Base-by-base conservation (phyloP, 2,329 filamentous ascomycete species). In the Pestalotiopsis sp. region DNA sequence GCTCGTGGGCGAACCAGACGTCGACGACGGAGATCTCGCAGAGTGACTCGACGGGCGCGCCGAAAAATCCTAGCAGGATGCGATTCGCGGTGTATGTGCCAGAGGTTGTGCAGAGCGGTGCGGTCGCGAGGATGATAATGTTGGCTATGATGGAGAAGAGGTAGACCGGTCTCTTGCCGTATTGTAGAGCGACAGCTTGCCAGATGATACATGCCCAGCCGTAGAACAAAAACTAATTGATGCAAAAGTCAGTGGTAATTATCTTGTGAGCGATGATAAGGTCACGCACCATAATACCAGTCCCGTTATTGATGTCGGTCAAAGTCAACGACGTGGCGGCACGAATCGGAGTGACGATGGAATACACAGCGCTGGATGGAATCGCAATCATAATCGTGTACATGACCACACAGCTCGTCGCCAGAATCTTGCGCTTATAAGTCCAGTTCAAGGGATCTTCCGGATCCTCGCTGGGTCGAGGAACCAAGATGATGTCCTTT, bases 371-470 rank as follows among this genome's bases (percentile, higher is more conserved):
- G 2, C 80, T 80, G 1, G 78, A 74, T 1, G 73, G 71, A 4
- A 74, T 63, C 31, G 31, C 41, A 25, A 38, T 17, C 23, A 38
- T 25, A 71, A 72, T 2, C 71, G 49, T 71, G 66, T 41, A 73
- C 67, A 76, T 67, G 11, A 78, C 72, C 11, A 73, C 73, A 69
- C 74, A 78, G 39, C 73, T 52, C 36, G 79, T 61, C 5, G 76
- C 75, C 41, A 76, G 67, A n/a, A 71, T 67, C 70, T 78, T 78
- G 69, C 76, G 75, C 20, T 76, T 69, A 14, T 73, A 69, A 23
- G 71, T 71, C 85, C 85, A 86, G 69, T 85, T 88, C 41, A 89
- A 76, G 2, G 86, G 86, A 69, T 88, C 86, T 56, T 86, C 84
- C 4, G 85, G 83, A 69, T 88, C 84, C 13, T 77, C 74, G 0